These are phyloP conservation scores for Suillus subaureus DNA, from an alignment of 768 basidiomycete species.

Conservation along the genomic window DNA sequence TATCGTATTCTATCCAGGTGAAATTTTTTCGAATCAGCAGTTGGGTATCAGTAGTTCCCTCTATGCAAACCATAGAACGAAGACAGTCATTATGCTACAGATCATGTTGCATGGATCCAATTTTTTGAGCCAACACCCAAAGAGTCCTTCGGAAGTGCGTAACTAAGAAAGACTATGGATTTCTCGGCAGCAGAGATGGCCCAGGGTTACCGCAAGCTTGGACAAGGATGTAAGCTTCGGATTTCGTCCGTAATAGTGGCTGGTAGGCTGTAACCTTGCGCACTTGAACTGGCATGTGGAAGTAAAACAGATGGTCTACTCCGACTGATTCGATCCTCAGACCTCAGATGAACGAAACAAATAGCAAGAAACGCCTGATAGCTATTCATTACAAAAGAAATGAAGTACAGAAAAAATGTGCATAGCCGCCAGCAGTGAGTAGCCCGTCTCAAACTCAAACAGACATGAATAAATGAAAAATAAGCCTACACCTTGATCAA, in stretches of 20 bases:
- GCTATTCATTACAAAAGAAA: background rate
- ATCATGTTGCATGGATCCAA: background rate
- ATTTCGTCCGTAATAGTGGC: too few relatives aligned
- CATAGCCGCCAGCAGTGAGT: background rate
- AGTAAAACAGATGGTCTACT: background rate
- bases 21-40: background rate
- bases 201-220: background rate
- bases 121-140: background rate
- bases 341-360: background rate
- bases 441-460: background rate
- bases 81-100: background rate
- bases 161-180: background rate
- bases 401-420: background rate
- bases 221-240: background rate
- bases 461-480: slow-evolving; percentile 16
- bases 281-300: background rate
- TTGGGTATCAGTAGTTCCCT: background rate
- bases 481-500: slow-evolving; percentile 3
- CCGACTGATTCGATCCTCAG: background rate
- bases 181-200: background rate
- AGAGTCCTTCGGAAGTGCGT: background rate
- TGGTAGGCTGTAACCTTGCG: background rate
- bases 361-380: background rate
- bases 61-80: background rate
- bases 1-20: background rate